Evolutionary conservation across 805 yeast genomes (phyloP), one percentile per base, ranked within the genome.

Genomic region (Wickerhamomyces bisporus): DNA sequence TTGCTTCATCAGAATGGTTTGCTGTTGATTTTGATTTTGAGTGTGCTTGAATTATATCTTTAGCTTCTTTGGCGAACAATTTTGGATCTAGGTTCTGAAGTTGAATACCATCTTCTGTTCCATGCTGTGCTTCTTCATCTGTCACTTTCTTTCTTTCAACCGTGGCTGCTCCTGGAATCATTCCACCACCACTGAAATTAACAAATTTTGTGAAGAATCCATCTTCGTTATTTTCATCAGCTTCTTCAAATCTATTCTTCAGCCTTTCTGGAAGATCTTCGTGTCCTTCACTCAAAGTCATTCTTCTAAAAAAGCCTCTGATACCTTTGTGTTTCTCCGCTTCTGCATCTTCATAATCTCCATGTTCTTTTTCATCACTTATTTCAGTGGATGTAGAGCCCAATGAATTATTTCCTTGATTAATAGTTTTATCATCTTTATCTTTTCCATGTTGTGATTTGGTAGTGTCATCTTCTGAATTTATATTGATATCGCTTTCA

Each of bases 21-120:
- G 24, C 18, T 12, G 30, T 23, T 10, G 40, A 31, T 17, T 35
- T 24, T 1, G 33, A 26, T 10, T 36, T 38, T 12, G 15, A 26
- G 4, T 78, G 83, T 6, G 69, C 66, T 18, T 67, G 61, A 6
- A 80, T 71, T 40, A 80, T 62, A 23, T 70, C 70, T 36, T 67
- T 65, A 1, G 86, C 86, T 44, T 79, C 81, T 26, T 66, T 63
- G 20, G 66, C 65, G 24, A 73, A 57, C 24, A 63, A 58, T 4
- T 61, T 68, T 27, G 68, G 64, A 33, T 68, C 66, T 32, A 77
- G 44, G 18, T 60, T 62, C 14, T 60, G 61, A 65, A 73, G 50
- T 40, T 73, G 78, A 11, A 75, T 64, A n/a, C 62, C 61, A 32
- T 64, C 64, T 8, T 50, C 50, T 13, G 47, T 47, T 40, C 26